A percentile compares a stretch with the other conserved stretches of the same genome.
Conservation (phyloP, 371 early-diverging fungal species). For the Gilbertella persicaria region DNA sequence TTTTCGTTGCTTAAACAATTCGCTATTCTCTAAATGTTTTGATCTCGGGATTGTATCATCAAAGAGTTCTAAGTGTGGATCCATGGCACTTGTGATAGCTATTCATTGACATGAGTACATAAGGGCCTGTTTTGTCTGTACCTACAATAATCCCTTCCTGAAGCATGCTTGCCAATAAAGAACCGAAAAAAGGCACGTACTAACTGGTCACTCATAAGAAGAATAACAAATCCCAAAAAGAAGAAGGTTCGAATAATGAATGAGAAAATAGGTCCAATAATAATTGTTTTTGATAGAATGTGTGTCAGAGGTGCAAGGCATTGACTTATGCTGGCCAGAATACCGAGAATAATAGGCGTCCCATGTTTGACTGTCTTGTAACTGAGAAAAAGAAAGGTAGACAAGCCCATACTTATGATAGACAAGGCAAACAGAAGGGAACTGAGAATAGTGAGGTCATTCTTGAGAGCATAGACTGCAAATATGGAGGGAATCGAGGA, state of each 20-base stretch:
- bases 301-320: conserved; percentile 25
- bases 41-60: conserved; percentile 29
- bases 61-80: conserved; percentile 32
- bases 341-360: conserved; percentile 27
- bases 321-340: conserved; percentile 25
- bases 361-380: conserved; percentile 41
- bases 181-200: conserved; percentile 23
- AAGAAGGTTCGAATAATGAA: conserved; percentile 26
- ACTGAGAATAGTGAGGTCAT: conserved; percentile 10
- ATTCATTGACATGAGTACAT: too few species aligned
- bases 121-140: too few species aligned
- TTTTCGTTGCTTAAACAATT: conserved; percentile 24
- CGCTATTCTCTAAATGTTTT: conserved; percentile 24
- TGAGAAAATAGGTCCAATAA: conserved; percentile 30
- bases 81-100: conserved; percentile 39
- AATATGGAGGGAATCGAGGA: conserved; percentile 28
- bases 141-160: conserved; percentile 31
- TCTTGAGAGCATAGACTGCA: conserved; percentile 27
- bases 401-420: conserved; percentile 25
- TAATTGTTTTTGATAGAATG: conserved; percentile 19
- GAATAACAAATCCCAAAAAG: conserved; percentile 30
- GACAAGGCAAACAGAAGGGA: conserved; percentile 26
- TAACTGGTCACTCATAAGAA: conserved; percentile 33
- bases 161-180: conserved; percentile 31
- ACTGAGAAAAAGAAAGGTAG: conserved; percentile 29